Evolutionary conservation across 192 early-diverging fungal species (phyloP), one percentile per base, ranked within the genome.

Genomic region (Chytriomyces sp.): DNA sequence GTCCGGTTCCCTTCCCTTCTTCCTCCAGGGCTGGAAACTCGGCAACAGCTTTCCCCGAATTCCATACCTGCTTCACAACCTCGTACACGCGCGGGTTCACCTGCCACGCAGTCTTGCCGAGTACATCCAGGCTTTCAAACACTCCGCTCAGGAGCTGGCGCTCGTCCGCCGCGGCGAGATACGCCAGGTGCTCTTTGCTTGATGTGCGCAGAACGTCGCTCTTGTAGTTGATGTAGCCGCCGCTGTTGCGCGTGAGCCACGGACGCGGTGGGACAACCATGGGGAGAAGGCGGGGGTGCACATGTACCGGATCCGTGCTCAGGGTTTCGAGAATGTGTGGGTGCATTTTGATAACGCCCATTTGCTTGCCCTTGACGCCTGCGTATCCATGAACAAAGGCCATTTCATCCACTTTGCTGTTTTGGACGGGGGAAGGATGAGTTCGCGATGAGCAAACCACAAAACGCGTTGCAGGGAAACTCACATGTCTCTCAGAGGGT

Each of bases 181-280:
- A 95, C 12, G 81, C 82, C n/a, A 87, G 75, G 78, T 94, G 92
- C 55, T 96, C 92, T 52, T 73, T 73, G 41, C 86, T 81, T 53
- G 86, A 86, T 49, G 91, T 85, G 55, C 95, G 91, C 86, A 97
- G 92, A 72, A 91, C 89, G 2, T 80, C 80, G 44, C 85, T 85
- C 38, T 88, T 78, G 19, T 88, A 81, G n/a, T 84, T 86, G 14
- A 96, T 67, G 75, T 96, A 97, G 28, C 95, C 95, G 38, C 96
- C 94, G 28, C 88, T 84, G 37, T 91, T 90, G 71, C 83, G 91
- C 0, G 90, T 88, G 39, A 97, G 74, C 96, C 96, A 98, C 7
- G 94, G 94, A 0, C 89, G 89, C 58, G 96, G 96, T 32, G 87
- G 89, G 10, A 98, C 90, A 28, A 98, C 72, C 96, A 98, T 98